Percentiles rank a stretch among this genome's conserved stretches.
phyloP scores from a whole-genome alignment of 2,329 filamentous ascomycete genomes.

The Talaromyces sp. region DNA sequence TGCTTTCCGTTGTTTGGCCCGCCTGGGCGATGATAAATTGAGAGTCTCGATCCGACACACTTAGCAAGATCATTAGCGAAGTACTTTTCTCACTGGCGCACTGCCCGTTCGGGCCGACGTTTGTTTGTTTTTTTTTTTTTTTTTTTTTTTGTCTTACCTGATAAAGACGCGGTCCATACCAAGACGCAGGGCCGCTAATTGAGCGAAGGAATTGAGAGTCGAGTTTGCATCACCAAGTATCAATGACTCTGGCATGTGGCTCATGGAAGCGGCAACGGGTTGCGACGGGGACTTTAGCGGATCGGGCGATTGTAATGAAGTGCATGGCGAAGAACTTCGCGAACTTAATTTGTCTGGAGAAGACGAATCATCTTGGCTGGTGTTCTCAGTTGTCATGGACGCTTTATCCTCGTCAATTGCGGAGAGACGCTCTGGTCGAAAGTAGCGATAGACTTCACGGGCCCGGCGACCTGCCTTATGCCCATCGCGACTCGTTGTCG shows the following conservation, averaged over 20 bases:
- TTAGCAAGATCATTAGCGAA: not conserved
- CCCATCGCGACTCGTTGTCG: conserved; percentile 13
- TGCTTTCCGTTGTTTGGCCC: conserved; percentile 42
- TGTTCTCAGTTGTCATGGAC: not conserved
- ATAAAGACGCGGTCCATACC: conserved; percentile 41
- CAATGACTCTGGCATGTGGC: conserved; percentile 22
- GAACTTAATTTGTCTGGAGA: not conserved
- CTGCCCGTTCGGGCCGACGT: no score
- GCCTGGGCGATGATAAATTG: conserved; percentile 56
- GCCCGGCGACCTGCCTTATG: conserved; percentile 34
- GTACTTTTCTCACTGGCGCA: no score
- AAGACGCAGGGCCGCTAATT: conserved; percentile 34
- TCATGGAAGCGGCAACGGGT: conserved; percentile 1
- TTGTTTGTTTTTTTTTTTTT: no score
- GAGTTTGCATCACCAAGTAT: conserved; percentile 31
- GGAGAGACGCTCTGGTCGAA: conserved; percentile 28
- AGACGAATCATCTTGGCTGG: not conserved
- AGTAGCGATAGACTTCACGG: conserved; percentile 43
- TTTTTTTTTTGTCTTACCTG: conserved; percentile 12
- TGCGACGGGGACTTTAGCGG: conserved; percentile 2
- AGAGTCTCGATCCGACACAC: conserved; percentile 51
- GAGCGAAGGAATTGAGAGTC: conserved; percentile 37
- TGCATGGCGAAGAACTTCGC: conserved; percentile 6
- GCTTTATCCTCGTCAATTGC: conserved; percentile 6
- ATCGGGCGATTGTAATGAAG: conserved; percentile 6